phyloP scores from a whole-genome alignment of 2,329 filamentous ascomycete species.

The Sordariomycetes sp. region DNA sequence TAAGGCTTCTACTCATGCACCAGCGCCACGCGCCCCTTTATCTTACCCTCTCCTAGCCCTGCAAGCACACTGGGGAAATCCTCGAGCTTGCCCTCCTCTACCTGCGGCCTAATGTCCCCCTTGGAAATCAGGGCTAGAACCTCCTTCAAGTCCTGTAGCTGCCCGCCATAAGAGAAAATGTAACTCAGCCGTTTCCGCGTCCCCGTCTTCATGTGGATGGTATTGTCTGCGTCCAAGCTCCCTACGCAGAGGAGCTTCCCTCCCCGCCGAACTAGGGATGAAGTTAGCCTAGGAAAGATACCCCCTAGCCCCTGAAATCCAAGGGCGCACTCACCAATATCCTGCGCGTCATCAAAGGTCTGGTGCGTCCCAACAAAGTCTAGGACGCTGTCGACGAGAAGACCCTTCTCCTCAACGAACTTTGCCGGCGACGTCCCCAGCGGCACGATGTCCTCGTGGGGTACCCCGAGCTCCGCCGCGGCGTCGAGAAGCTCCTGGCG shows the following conservation, averaged over 20 bases:
- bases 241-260: constrained; percentile 27
- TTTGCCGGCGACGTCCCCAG: constrained; percentile 15
- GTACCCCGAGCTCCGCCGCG: constrained; percentile 11
- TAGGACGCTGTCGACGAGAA: constrained; percentile 17
- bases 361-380: constrained; percentile 23
- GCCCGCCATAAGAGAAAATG: constrained; percentile 31
- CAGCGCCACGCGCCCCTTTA: constrained; percentile 15
- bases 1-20: constrained; percentile 5
- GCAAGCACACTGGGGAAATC: constrained; percentile 21
- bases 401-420: constrained; percentile 14
- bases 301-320: not conserved
- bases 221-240: constrained; percentile 25
- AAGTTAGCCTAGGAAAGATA: not conserved
- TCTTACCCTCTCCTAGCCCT: constrained; percentile 21
- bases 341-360: constrained; percentile 23
- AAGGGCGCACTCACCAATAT: constrained; percentile 15
- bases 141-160: constrained; percentile 23
- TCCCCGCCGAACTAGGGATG: constrained; percentile 18
- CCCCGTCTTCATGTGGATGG: constrained; percentile 30
- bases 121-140: constrained; percentile 21
- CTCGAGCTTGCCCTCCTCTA: constrained; percentile 18
- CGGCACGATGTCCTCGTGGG: constrained; percentile 18
- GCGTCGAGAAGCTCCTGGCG: constrained; percentile 9
- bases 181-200: constrained; percentile 28
- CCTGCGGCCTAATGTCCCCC: constrained; percentile 20